Conservation (phyloP, 768 basidiomycete species). For the Symmetrospora coprosmae region DNA sequence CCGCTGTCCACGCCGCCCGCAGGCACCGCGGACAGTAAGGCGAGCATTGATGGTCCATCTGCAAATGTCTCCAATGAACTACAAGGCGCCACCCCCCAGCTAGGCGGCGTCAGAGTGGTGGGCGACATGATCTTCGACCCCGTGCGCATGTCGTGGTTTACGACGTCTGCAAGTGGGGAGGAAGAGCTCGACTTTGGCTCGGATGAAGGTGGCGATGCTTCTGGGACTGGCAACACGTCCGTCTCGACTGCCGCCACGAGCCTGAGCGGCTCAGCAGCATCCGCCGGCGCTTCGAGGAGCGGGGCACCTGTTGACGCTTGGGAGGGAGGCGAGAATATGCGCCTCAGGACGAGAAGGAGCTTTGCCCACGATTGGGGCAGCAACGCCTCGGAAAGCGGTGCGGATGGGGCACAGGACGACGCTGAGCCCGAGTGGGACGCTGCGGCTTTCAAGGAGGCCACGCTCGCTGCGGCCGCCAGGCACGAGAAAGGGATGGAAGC, state of each 20-base stretch:
- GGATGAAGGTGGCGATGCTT: slow-evolving; percentile 13
- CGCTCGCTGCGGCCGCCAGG: too few species aligned
- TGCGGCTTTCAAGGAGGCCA: too few species aligned
- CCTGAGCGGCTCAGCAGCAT: too few species aligned
- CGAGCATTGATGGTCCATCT: not conserved
- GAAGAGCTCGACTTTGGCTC: slow-evolving; percentile 40
- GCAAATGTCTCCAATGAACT: too few species aligned
- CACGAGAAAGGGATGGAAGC: not conserved
- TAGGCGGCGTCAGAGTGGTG: slow-evolving; percentile 61
- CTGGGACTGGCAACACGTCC: not conserved
- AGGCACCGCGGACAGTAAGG: slow-evolving; percentile 9
- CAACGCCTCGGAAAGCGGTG: not conserved
- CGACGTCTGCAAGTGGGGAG: slow-evolving; percentile 80
- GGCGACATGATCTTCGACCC: slow-evolving; percentile 99
- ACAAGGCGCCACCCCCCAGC: slow-evolving; percentile 4
- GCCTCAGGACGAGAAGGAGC: slow-evolving; percentile 8
- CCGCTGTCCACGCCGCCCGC: slow-evolving; percentile 40
- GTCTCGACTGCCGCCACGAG: too few species aligned
- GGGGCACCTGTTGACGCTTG: not conserved
- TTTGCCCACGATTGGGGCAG: slow-evolving; percentile 1
- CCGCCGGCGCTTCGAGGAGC: too few species aligned
- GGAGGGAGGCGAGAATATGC: slow-evolving; percentile 6
- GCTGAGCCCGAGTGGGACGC: too few species aligned
- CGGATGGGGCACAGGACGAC: not conserved
- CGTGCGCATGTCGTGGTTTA: slow-evolving; percentile 85